Evolutionary conservation across 768 basidiomycete species (phyloP).

Genomic region (Tubosaeta sp.): DNA sequence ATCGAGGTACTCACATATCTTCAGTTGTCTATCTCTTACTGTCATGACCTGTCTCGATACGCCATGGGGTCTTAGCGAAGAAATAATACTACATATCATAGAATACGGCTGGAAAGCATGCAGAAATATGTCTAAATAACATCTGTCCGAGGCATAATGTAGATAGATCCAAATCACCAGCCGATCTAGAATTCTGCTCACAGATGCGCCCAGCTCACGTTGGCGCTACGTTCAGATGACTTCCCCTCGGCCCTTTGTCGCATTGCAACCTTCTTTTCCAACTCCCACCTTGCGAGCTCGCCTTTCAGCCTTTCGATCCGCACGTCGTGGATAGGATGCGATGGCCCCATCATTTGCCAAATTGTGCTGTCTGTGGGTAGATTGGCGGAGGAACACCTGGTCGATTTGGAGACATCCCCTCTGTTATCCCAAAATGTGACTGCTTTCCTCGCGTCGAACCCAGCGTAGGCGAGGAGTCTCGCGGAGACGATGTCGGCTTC

Average conservation of each 20-base stretch:
- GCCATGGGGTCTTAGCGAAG: no score
- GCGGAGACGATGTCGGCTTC: constrained; percentile 91
- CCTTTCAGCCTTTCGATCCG: constrained; percentile 37
- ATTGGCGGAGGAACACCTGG: constrained; percentile 21
- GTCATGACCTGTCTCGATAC: no score
- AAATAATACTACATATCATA: not conserved
- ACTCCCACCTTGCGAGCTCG: constrained; percentile 46
- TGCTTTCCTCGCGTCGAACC: constrained; percentile 82
- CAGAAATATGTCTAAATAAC: no score
- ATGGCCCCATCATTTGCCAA: constrained; percentile 33
- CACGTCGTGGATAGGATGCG: constrained; percentile 44
- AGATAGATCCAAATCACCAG: constrained; percentile 1
- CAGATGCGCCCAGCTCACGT: constrained; percentile 9
- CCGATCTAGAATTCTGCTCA: constrained; percentile 3
- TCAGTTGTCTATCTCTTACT: no score
- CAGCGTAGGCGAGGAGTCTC: constrained; percentile 85
- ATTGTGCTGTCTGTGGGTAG: constrained; percentile 10
- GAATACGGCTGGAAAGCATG: not conserved
- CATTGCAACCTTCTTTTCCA: constrained; percentile 29
- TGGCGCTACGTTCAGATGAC: constrained; percentile 11
- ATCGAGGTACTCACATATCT: no score
- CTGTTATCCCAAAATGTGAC: constrained; percentile 79
- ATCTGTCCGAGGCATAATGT: not conserved
- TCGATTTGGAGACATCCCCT: constrained; percentile 24
- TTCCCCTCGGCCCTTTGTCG: constrained; percentile 20